These are phyloP conservation scores for Fusarium phyllophilum DNA, from an alignment of 2,329 filamentous ascomycete genomes.

Conservation along the genomic window DNA sequence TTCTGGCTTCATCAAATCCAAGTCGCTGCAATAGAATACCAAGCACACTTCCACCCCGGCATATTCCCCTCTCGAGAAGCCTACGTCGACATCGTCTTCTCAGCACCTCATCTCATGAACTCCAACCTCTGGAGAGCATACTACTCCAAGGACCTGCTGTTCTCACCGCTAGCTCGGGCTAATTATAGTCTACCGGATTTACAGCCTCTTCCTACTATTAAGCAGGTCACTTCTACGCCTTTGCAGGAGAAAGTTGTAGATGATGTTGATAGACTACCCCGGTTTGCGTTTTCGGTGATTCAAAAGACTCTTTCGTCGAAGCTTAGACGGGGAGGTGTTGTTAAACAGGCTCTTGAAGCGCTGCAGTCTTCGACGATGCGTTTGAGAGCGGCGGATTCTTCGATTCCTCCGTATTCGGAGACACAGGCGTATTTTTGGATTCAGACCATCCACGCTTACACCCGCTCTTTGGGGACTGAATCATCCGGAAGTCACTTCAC, in stretches of 20 bases:
- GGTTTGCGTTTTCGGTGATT: slow-evolving; percentile 47
- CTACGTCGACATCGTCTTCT: slow-evolving; percentile 42
- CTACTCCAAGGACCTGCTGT: slow-evolving; percentile 48
- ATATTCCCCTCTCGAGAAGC: slow-evolving; percentile 25
- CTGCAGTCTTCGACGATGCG: slow-evolving; percentile 43
- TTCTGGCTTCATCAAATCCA: slow-evolving; percentile 52
- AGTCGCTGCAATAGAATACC: slow-evolving; percentile 43
- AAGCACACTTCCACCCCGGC: slow-evolving; percentile 8
- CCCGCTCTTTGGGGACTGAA: slow-evolving; percentile 21
- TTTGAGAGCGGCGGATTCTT: slow-evolving; percentile 20
- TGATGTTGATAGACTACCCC: slow-evolving; percentile 36
- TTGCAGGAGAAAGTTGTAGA: rapidly evolving
- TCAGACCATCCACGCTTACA: slow-evolving; percentile 39
- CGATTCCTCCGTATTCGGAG: slow-evolving; percentile 44
- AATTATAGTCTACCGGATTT: slow-evolving; percentile 48
- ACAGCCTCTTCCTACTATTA: slow-evolving; percentile 40
- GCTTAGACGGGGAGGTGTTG: slow-evolving; percentile 38
- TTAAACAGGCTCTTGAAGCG: slow-evolving; percentile 41
- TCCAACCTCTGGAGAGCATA: slow-evolving; percentile 46
- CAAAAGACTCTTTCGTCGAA: slow-evolving; percentile 37
- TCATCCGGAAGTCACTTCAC: neutral
- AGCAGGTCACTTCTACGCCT: neutral
- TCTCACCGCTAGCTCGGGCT: slow-evolving; percentile 43
- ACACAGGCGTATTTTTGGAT: slow-evolving; percentile 50
- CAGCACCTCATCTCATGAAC: slow-evolving; percentile 45